phyloP scores from a whole-genome alignment of 768 basidiomycete species.

The Calocybe gangraenosa region DNA sequence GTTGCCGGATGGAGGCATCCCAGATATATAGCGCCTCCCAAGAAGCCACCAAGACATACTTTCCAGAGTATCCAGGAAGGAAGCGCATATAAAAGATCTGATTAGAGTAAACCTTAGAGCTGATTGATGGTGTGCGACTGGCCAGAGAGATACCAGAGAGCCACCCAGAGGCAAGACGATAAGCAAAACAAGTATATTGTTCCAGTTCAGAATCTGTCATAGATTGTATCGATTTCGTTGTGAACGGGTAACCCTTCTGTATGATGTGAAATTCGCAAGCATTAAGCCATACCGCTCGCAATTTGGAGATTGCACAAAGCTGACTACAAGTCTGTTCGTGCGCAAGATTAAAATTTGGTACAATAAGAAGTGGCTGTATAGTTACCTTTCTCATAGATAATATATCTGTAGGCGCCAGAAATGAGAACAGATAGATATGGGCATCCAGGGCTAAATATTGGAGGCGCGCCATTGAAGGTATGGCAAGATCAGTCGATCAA shows the following conservation, averaged over 20 bases:
- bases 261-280: slow-evolving; percentile 43
- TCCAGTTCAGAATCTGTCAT: slow-evolving; percentile 43
- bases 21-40: slow-evolving; percentile 59
- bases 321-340: slow-evolving; percentile 44
- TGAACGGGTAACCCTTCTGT: slow-evolving; percentile 46
- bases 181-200: slow-evolving; percentile 37
- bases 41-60: slow-evolving; percentile 49
- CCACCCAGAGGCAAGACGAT: slow-evolving; percentile 50
- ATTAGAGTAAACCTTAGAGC: slow-evolving; percentile 33
- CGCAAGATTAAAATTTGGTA: neutral
- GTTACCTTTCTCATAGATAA: slow-evolving; percentile 34
- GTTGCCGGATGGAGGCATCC: slow-evolving; percentile 27
- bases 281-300: slow-evolving; percentile 55
- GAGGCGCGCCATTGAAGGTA: slow-evolving; percentile 1
- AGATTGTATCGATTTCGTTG: slow-evolving; percentile 27
- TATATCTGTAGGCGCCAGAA: slow-evolving; percentile 34
- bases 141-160: slow-evolving; percentile 15
- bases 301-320: slow-evolving; percentile 37
- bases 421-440: slow-evolving; percentile 28
- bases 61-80: slow-evolving; percentile 38
- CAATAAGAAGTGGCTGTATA: slow-evolving; percentile 17
- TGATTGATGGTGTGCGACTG: slow-evolving; percentile 18
- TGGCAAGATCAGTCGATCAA: neutral
- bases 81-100: slow-evolving; percentile 52
- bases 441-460: slow-evolving; percentile 23